These are phyloP conservation scores for Neonectria ditissima DNA, from an alignment of 2,329 filamentous ascomycete genomes.

Conservation along the genomic window DNA sequence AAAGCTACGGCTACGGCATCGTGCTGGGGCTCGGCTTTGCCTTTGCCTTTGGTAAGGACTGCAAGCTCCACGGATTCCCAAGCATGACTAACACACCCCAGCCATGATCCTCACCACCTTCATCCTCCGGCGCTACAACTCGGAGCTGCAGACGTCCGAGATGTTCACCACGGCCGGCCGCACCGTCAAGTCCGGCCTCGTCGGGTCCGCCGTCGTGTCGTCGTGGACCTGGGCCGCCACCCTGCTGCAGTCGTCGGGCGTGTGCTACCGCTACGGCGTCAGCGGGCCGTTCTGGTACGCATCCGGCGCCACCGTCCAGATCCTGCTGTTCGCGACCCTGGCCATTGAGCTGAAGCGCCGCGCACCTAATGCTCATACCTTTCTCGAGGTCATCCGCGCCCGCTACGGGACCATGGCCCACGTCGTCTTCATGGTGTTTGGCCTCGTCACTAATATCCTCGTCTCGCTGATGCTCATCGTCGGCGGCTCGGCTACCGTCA, in stretches of 20 bases:
- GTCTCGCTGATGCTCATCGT: slow-evolving; percentile 92
- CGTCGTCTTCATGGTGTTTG: slow-evolving; percentile 84
- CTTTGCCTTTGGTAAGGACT: slow-evolving; percentile 78
- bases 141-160: slow-evolving; percentile 87
- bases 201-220: slow-evolving; percentile 89
- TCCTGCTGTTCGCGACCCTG: slow-evolving; percentile 88
- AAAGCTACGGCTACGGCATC: slow-evolving; percentile 82
- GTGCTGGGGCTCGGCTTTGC: slow-evolving; percentile 79
- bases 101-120: slow-evolving; percentile 23
- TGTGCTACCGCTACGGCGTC: slow-evolving; percentile 84
- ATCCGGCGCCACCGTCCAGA: slow-evolving; percentile 80
- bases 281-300: slow-evolving; percentile 72
- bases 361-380: slow-evolving; percentile 87
- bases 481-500: slow-evolving; percentile 74
- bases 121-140: slow-evolving; percentile 56
- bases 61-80: slow-evolving; percentile 23
- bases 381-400: slow-evolving; percentile 84
- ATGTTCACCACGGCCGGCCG: slow-evolving; percentile 92
- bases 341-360: slow-evolving; percentile 90
- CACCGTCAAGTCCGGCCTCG: slow-evolving; percentile 88
- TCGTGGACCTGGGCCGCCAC: slow-evolving; percentile 96
- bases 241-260: slow-evolving; percentile 80
- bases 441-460: slow-evolving; percentile 85
- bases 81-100: background rate
- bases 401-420: slow-evolving; percentile 81